Evolutionary conservation across 306 rosid species (phyloP).

Genomic region (Datisca glomerata): DNA sequence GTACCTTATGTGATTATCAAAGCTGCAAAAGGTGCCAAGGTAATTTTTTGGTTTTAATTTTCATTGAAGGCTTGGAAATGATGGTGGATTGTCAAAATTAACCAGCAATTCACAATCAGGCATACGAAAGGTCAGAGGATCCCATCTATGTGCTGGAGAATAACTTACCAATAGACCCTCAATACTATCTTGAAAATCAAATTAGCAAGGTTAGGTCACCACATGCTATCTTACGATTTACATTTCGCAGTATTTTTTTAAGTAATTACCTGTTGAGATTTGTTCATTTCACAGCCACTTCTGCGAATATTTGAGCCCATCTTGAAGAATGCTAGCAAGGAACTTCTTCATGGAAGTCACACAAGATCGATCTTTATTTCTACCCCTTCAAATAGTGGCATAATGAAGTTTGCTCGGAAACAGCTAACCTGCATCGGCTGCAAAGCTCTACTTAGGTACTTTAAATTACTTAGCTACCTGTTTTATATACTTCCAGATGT

Average conservation of each 20-base stretch:
- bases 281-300: conserved; percentile 64
- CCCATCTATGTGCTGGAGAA: conserved; percentile 94
- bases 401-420: conserved; percentile 86
- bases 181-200: conserved; percentile 96
- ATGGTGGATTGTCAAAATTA: conserved; percentile 10
- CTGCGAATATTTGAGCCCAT: conserved; percentile 94
- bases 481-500: neutral
- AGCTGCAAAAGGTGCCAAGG: conserved; percentile 98
- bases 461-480: neutral
- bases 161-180: conserved; percentile 92
- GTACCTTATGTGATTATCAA: conserved; percentile 91
- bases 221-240: conserved; percentile 5
- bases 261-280: conserved; percentile 12
- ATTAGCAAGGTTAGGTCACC: conserved; percentile 63
- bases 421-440: conserved; percentile 87
- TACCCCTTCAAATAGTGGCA: conserved; percentile 86
- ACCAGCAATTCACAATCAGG: conserved; percentile 34
- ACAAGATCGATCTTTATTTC: conserved; percentile 89
- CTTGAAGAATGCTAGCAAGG: conserved; percentile 89
- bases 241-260: conserved; percentile 5
- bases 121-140: conserved; percentile 93
- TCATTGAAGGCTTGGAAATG: neutral
- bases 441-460: conserved; percentile 88
- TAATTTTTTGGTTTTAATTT: conserved; percentile 15
- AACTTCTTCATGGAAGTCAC: conserved; percentile 96